Percentiles rank a stretch among this genome's conserved stretches.
phyloP scores from a whole-genome alignment of 768 basidiomycete species.

The Amanita pallidorosea region DNA sequence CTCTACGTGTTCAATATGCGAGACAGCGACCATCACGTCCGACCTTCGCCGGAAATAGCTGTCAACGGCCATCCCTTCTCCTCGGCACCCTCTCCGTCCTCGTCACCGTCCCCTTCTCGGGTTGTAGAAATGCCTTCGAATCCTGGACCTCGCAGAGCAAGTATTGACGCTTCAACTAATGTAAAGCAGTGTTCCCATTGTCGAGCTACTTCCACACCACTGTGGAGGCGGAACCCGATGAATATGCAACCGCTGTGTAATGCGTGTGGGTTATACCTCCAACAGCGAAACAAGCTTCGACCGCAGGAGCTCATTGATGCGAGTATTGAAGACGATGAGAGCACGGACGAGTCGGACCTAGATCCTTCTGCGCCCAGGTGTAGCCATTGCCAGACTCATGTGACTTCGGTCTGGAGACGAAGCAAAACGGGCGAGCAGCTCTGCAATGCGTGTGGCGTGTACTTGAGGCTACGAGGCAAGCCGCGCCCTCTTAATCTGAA shows the following conservation, averaged over 20 bases:
- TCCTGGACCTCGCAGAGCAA: slow-evolving; percentile 16
- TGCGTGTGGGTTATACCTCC: slow-evolving; percentile 36
- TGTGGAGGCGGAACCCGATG: slow-evolving; percentile 37
- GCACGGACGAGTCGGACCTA: slow-evolving; percentile 25
- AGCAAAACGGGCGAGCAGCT: slow-evolving; percentile 39
- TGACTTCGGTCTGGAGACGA: slow-evolving; percentile 39
- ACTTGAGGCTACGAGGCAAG: slow-evolving; percentile 33
- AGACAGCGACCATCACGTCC: slow-evolving; percentile 9
- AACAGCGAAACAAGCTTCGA: slow-evolving; percentile 34
- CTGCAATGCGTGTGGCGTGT: slow-evolving; percentile 43
- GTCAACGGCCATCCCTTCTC: slow-evolving; percentile 20
- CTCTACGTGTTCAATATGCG: slow-evolving; percentile 10
- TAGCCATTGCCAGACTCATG: slow-evolving; percentile 37
- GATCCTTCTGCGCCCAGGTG: slow-evolving; percentile 35
- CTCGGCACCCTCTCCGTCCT: slow-evolving; percentile 23
- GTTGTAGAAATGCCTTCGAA: slow-evolving; percentile 10
- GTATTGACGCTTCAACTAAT: slow-evolving; percentile 18
- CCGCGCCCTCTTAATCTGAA: slow-evolving; percentile 34
- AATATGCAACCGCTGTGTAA: slow-evolving; percentile 36
- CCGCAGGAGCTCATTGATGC: slow-evolving; percentile 41
- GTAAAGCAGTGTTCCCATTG: slow-evolving; percentile 36
- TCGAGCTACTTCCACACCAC: slow-evolving; percentile 33
- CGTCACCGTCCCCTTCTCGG: slow-evolving; percentile 12
- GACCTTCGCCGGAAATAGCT: slow-evolving; percentile 10
- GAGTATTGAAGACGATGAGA: slow-evolving; percentile 29